Conservation (phyloP, 768 basidiomycete genomes). For the Holtermanniella nyarrowii region DNA sequence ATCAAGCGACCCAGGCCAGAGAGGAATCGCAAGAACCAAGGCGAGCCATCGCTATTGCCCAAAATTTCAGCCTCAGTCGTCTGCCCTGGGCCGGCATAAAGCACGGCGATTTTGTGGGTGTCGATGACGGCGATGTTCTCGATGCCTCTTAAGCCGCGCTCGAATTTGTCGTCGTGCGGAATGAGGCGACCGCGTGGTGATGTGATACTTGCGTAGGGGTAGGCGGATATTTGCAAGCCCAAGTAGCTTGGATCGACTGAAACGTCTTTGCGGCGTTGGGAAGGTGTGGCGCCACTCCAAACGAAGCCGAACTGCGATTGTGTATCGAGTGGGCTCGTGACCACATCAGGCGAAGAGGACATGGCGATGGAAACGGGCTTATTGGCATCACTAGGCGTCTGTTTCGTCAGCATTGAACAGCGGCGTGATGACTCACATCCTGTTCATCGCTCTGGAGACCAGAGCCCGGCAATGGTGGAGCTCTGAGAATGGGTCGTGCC, state of each 20-base stretch:
- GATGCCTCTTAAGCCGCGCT: conserved; percentile 55
- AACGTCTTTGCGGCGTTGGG: conserved; percentile 78
- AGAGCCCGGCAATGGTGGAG: not conserved
- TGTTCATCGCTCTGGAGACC: not conserved
- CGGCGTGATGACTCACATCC: not conserved
- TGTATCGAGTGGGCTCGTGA: conserved; percentile 12
- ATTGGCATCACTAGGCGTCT: conserved; percentile 1
- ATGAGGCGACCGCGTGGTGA: conserved; percentile 45
- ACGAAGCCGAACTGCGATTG: conserved; percentile 63
- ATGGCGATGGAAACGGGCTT: conserved; percentile 8
- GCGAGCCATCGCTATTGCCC: conserved; percentile 81
- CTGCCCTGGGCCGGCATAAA: conserved; percentile 92
- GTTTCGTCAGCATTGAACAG: too few relatives aligned
- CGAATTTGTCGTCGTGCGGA: conserved; percentile 49
- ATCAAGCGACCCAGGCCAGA: conserved; percentile 81
- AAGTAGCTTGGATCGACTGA: conserved; percentile 74
- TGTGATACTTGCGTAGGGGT: conserved; percentile 47
- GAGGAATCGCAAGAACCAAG: conserved; percentile 86
- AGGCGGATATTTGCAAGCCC: conserved; percentile 72
- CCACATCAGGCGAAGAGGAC: conserved; percentile 6
- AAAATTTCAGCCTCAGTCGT: conserved; percentile 74
- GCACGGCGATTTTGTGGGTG: conserved; percentile 88
- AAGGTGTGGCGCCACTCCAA: conserved; percentile 77
- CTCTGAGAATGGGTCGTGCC: not conserved
- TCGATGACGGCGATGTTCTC: conserved; percentile 90